Evolutionary conservation across 1,284 basidiomycete species (phyloP).

Genomic region (Psilocybe mexicana): DNA sequence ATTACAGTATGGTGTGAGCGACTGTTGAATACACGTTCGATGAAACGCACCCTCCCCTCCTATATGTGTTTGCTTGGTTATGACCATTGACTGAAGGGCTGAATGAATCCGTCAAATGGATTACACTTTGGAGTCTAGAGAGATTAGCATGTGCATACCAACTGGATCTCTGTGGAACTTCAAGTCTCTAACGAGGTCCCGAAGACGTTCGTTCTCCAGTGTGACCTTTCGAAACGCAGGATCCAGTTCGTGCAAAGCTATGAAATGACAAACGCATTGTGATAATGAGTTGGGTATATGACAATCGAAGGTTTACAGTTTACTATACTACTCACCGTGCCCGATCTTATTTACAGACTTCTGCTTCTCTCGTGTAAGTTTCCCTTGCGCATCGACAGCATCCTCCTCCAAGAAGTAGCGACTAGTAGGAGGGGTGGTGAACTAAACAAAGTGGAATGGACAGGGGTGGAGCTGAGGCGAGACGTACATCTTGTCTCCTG

Average conservation of each 20-base stretch:
- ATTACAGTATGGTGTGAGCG: background rate
- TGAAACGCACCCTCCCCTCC: slow-evolving; percentile 77
- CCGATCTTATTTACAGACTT: slow-evolving; percentile 84
- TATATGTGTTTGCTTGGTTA: slow-evolving; percentile 87
- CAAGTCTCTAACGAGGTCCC: slow-evolving; percentile 69
- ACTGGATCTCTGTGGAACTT: slow-evolving; percentile 82
- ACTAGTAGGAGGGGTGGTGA: slow-evolving; percentile 28
- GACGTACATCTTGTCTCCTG: slow-evolving; percentile 82
- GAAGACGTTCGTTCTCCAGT: slow-evolving; percentile 71
- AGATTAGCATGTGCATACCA: slow-evolving; percentile 52
- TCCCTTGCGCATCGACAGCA: slow-evolving; percentile 63
- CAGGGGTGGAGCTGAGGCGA: background rate
- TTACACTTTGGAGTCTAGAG: background rate
- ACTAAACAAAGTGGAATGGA: background rate
- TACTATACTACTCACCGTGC: slow-evolving; percentile 52
- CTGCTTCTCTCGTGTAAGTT: slow-evolving; percentile 76
- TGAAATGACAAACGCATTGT: background rate
- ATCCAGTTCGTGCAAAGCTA: slow-evolving; percentile 83
- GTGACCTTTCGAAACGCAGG: slow-evolving; percentile 79
- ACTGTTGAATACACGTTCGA: too few relatives aligned
- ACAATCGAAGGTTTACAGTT: background rate
- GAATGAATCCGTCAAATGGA: background rate
- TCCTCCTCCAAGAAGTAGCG: slow-evolving; percentile 88
- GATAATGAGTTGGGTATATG: too few relatives aligned
- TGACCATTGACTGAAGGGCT: slow-evolving; percentile 95